Conservation (phyloP, 1,139 yeast species). For the Blastobotrys buckinghamii region DNA sequence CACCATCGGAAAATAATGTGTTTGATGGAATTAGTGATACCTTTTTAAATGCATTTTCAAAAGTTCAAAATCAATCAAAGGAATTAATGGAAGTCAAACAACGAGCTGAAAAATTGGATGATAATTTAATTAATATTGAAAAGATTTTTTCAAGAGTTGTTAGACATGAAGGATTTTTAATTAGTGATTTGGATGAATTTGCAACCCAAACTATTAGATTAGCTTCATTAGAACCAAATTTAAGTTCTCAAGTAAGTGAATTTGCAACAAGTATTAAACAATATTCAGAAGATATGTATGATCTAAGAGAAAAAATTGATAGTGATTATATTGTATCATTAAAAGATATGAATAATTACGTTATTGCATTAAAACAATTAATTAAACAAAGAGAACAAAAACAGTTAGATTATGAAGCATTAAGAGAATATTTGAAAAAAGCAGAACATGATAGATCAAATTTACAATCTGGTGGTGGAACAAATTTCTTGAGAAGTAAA, state of each 20-base stretch:
- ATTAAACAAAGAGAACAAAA: constrained; percentile 86
- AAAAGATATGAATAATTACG: constrained; percentile 83
- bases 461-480: constrained; percentile 49
- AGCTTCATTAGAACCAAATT: constrained; percentile 46
- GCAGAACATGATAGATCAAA: constrained; percentile 61
- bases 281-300: constrained; percentile 42
- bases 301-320: constrained; percentile 61
- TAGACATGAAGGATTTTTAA: constrained; percentile 65
- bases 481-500: constrained; percentile 48
- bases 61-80: constrained; percentile 65
- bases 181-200: constrained; percentile 67
- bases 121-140: constrained; percentile 72
- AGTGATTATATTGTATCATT: constrained; percentile 76
- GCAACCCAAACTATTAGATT: constrained; percentile 64
- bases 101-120: constrained; percentile 75
- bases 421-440: constrained; percentile 69
- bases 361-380: constrained; percentile 65
- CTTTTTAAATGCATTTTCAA: constrained; percentile 85
- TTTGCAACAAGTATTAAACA: constrained; percentile 51
- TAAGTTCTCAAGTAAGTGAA: constrained; percentile 46
- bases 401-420: constrained; percentile 82
- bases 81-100: constrained; percentile 83
- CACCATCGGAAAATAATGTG: constrained; percentile 30
- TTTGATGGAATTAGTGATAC: constrained; percentile 75
- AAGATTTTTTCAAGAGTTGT: constrained; percentile 68